These are phyloP conservation scores for Azolla pinnata DNA, from an alignment of 75 land plant species.

Conservation along the genomic window DNA sequence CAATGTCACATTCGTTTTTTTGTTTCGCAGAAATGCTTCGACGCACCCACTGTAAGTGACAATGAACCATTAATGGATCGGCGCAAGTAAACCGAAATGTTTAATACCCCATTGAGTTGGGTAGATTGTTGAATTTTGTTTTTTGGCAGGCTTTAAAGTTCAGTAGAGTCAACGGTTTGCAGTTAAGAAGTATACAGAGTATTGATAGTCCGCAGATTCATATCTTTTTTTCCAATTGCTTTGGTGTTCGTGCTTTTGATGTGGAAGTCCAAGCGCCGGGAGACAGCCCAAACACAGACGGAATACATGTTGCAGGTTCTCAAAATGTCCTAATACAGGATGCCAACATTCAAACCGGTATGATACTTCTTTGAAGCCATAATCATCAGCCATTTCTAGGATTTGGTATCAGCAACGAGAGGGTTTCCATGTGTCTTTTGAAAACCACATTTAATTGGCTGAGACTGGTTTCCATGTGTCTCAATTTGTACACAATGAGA, in stretches of 20 bases:
- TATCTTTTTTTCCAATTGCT: slow-evolving; percentile 35
- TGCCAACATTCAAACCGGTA: slow-evolving; percentile 58
- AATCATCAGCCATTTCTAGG: not conserved
- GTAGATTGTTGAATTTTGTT: slow-evolving; percentile 10
- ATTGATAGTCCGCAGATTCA: slow-evolving; percentile 55
- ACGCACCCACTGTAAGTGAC: slow-evolving; percentile 50
- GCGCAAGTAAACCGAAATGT: slow-evolving; percentile 36
- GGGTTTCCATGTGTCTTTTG: not conserved
- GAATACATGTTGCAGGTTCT: slow-evolving; percentile 53
- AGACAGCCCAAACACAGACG: slow-evolving; percentile 76
- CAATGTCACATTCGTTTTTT: slow-evolving; percentile 3
- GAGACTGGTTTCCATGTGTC: too few species aligned
- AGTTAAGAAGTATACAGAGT: slow-evolving; percentile 44
- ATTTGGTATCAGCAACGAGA: not conserved
- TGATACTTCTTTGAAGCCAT: not conserved
- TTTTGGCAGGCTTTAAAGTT: slow-evolving; percentile 41
- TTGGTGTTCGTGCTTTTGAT: slow-evolving; percentile 22
- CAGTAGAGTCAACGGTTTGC: slow-evolving; percentile 14
- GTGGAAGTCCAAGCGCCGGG: slow-evolving; percentile 41
- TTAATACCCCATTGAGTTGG: slow-evolving; percentile 61
- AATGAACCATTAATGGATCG: not conserved
- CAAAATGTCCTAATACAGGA: slow-evolving; percentile 31
- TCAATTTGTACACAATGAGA: too few species aligned
- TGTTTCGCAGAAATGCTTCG: slow-evolving; percentile 40
- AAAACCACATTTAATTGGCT: too few species aligned